phyloP scores from a whole-genome alignment of 148 eudicot species.

The Hydrangea macrophylla region DNA sequence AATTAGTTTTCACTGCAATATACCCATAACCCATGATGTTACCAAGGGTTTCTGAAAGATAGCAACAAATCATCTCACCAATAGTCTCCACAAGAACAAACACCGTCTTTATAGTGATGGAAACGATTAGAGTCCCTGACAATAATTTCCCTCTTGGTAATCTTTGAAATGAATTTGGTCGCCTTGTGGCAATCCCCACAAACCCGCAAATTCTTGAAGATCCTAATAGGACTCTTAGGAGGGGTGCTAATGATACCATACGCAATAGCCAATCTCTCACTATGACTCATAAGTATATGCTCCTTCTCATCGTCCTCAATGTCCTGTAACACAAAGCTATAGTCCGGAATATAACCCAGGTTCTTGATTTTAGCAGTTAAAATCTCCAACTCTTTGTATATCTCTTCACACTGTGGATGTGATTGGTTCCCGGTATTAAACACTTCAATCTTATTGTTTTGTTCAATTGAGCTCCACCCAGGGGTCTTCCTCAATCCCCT shows the following conservation, averaged over 20 bases:
- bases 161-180: conserved; percentile 62
- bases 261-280: conserved; percentile 72
- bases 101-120: conserved; percentile 71
- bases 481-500: conserved; percentile 77
- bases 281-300: conserved; percentile 61
- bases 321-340: conserved; percentile 64
- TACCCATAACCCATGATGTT: not conserved
- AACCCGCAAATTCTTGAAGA: conserved; percentile 69
- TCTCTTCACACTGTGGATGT: conserved; percentile 50
- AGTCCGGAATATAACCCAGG: conserved; percentile 66
- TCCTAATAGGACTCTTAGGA: conserved; percentile 44
- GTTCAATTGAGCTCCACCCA: conserved; percentile 75
- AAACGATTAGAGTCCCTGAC: conserved; percentile 79
- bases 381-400: conserved; percentile 41
- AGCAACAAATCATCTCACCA: conserved; percentile 36
- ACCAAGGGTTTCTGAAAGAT: no score
- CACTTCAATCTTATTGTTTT: conserved; percentile 45
- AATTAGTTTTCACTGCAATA: not conserved
- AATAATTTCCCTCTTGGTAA: conserved; percentile 58
- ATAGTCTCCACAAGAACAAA: conserved; percentile 72
- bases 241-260: conserved; percentile 66
- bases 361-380: conserved; percentile 48
- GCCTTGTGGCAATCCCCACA: conserved; percentile 77
- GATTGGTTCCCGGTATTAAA: conserved; percentile 64
- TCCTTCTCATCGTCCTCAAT: conserved; percentile 83